Evolutionary conservation across 2,329 filamentous ascomycete genomes (phyloP).

Genomic region (Botryotinia globosa): DNA sequence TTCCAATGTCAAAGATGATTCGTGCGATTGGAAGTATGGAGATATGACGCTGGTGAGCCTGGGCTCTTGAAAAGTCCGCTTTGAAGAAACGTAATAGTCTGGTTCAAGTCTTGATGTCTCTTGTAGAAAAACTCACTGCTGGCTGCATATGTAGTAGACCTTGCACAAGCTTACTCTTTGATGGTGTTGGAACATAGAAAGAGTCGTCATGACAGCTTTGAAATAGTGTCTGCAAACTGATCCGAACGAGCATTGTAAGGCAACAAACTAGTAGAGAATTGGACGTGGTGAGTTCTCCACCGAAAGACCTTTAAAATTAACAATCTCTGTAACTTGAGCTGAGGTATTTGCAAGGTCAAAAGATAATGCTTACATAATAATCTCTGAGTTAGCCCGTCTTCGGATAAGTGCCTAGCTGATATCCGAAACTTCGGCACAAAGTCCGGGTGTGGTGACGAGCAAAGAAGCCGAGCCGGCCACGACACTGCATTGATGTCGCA

Average conservation of each 20-base stretch:
- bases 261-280: neutral
- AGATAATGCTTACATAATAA: neutral
- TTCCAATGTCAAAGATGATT: neutral
- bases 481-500: neutral
- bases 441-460: neutral
- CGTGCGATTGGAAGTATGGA: neutral
- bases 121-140: neutral
- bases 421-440: neutral
- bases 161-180: neutral
- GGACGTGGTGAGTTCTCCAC: no score
- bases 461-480: neutral
- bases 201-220: neutral
- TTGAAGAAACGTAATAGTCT: neutral
- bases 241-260: neutral
- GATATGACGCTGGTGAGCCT: neutral
- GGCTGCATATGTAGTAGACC: neutral
- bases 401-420: neutral
- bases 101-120: neutral
- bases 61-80: neutral
- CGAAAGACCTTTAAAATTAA: neutral
- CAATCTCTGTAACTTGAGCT: no score
- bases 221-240: neutral
- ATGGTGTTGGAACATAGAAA: neutral
- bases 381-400: neutral
- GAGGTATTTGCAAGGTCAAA: neutral